Evolutionary conservation across 2,329 filamentous ascomycete species (phyloP), one percentile per base, ranked within the genome.

Genomic region (Bipolaris gigantea): DNA sequence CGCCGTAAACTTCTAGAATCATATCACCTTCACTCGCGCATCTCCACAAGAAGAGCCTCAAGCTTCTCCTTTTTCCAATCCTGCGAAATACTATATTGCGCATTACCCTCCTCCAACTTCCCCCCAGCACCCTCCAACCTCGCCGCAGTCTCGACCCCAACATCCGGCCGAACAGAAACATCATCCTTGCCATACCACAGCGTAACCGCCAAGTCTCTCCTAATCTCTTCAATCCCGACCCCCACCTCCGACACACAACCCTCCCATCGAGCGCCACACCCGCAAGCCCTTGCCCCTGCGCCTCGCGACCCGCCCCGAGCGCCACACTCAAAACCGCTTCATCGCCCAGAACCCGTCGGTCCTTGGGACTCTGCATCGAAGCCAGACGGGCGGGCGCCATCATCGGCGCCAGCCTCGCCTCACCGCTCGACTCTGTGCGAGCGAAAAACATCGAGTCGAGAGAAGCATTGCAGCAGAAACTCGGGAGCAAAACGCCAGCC

Each of bases 191-290:
- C 73, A 59, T 49, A 53, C 45, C 50, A 53, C 5, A 76, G 38
- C 50, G 72, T 65, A 27, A 76, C 66, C 2, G 68, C 67, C 39
- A 76, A 49, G 52, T 76, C 73, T 1, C 53, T 43, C 4, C 72
- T 47, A 23, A 76, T 71, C 52, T 75, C 74, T 50, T 73, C 60
- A 2, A 77, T 54, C 47, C 55, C 48, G 49, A 76, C 1, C 71
- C 73, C 59, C 62, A 73, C 9, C 68, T 52, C 5, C 35, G 50
- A 41, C 62, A 68, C 35, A 69, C 57, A 27, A 70, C 13, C 40
- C 43, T 66, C 7, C 68, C 72, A 60, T 77, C 75, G 39, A 66
- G 47, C 18, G 62, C 50, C 32, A 70, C 53, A 0, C 57, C 62
- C 34, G 70, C 67, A 48, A 61, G 69, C 1, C 74, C 73, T 33